These are phyloP conservation scores for Didymella sp. DNA, from an alignment of 2,329 filamentous ascomycete species.

Conservation along the genomic window DNA sequence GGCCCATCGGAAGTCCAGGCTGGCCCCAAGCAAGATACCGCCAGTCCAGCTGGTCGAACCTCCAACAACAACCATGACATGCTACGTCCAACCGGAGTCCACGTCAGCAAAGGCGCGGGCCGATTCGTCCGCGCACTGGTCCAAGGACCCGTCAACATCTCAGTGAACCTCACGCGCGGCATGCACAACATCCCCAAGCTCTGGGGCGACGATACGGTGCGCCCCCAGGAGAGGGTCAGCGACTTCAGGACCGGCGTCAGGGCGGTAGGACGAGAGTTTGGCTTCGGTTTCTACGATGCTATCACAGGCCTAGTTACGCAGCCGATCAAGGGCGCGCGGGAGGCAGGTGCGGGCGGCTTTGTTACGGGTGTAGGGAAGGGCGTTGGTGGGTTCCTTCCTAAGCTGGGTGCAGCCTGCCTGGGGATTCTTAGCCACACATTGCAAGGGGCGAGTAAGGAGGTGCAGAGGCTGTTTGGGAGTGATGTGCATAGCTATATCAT, in stretches of 20 bases:
- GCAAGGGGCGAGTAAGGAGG: constrained; percentile 28
- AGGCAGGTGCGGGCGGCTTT: constrained; percentile 33
- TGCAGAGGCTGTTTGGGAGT: constrained; percentile 11
- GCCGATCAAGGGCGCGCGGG: constrained; percentile 28
- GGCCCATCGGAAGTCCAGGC: background rate
- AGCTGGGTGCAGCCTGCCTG: constrained; percentile 28
- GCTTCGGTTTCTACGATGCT: constrained; percentile 33
- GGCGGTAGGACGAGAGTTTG: constrained; percentile 32
- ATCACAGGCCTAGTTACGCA: constrained; percentile 32
- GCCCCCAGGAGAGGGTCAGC: constrained; percentile 26
- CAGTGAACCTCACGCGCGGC: constrained; percentile 26
- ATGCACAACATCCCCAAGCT: constrained; percentile 34
- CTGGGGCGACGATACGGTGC: constrained; percentile 33
- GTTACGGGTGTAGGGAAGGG: constrained; percentile 37
- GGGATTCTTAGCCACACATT: constrained; percentile 27
- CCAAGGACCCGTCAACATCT: constrained; percentile 25
- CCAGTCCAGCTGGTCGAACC: background rate
- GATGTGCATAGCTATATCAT: constrained; percentile 22
- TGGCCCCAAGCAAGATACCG: background rate
- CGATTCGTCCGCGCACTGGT: constrained; percentile 18
- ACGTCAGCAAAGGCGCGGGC: constrained; percentile 23
- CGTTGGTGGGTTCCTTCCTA: constrained; percentile 32
- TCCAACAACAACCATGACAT: constrained; percentile 25
- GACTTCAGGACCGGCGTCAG: constrained; percentile 28
- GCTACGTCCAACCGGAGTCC: constrained; percentile 28